phyloP scores from a whole-genome alignment of 1,284 basidiomycete genomes.

The Heliocybe sulcata region DNA sequence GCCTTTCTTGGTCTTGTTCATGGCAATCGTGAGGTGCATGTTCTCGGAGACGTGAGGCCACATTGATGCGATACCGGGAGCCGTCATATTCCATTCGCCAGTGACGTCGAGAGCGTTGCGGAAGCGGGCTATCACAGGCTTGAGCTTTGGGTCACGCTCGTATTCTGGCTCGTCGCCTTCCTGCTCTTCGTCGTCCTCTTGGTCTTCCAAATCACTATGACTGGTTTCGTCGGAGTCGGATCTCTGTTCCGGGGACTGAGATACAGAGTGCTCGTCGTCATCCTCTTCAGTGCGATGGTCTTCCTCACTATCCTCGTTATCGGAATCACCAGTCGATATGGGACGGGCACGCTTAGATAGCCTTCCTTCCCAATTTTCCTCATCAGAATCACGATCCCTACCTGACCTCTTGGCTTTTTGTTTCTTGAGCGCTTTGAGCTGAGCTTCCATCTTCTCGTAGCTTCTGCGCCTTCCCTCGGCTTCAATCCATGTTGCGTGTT shows the following conservation, averaged over 20 bases:
- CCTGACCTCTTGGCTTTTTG: background rate
- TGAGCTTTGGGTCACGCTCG: background rate
- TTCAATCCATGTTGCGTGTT: background rate
- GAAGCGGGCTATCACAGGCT: background rate
- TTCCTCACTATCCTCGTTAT: no score
- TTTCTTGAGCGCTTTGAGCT: background rate
- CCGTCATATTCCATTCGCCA: background rate
- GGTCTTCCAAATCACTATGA: background rate
- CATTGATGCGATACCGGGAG: background rate
- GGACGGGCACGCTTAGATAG: no score
- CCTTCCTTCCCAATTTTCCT: background rate
- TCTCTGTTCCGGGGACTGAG: no score
- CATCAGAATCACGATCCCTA: background rate
- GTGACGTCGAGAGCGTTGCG: background rate
- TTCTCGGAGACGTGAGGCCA: background rate
- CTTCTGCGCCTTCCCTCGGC: background rate
- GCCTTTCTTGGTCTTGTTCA: background rate
- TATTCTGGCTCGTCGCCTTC: background rate
- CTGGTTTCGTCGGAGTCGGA: background rate
- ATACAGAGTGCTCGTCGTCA: no score
- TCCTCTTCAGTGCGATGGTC: no score
- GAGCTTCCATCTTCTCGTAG: background rate
- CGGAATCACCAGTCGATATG: no score
- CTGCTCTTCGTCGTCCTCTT: background rate
- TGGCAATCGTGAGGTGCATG: background rate